Percentiles rank a stretch among this genome's conserved stretches.
phyloP scores from a whole-genome alignment of 495 filamentous ascomycete genomes.

The Cercophora sp. region DNA sequence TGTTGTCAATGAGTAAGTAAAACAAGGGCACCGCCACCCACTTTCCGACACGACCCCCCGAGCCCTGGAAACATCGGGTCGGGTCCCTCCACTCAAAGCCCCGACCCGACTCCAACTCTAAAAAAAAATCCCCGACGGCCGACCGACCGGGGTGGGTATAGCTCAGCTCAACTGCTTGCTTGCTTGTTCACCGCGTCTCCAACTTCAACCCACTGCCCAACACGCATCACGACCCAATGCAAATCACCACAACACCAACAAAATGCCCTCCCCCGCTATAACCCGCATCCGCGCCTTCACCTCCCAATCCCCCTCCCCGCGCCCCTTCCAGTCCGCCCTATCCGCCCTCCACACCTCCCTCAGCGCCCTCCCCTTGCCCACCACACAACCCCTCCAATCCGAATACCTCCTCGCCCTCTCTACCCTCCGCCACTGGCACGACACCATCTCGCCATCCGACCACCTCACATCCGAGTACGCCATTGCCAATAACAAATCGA shows the following conservation, averaged over 20 bases:
- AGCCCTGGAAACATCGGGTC: no score
- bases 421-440: constrained; percentile 43
- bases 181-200: no score
- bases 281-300: no score
- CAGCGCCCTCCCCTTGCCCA: not conserved
- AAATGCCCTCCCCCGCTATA: not conserved
- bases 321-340: constrained; percentile 12
- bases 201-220: no score
- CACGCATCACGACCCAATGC: no score
- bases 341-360: constrained; percentile 5
- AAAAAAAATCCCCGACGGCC: not conserved
- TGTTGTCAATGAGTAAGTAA: not conserved
- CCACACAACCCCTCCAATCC: constrained; percentile 22
- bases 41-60: not conserved
- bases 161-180: no score
- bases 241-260: no score
- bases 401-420: constrained; percentile 42
- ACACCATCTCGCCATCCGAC: constrained; percentile 33
- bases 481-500: constrained; percentile 42
- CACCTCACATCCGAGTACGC: constrained; percentile 46
- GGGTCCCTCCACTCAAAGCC: no score
- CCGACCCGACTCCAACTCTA: no score
- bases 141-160: no score
- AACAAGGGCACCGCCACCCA: not conserved
- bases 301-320: constrained; percentile 4